A percentile compares a stretch with the other conserved stretches of the same genome.
Conservation (phyloP, 2,329 filamentous ascomycete species). For the Penicillium sp. region DNA sequence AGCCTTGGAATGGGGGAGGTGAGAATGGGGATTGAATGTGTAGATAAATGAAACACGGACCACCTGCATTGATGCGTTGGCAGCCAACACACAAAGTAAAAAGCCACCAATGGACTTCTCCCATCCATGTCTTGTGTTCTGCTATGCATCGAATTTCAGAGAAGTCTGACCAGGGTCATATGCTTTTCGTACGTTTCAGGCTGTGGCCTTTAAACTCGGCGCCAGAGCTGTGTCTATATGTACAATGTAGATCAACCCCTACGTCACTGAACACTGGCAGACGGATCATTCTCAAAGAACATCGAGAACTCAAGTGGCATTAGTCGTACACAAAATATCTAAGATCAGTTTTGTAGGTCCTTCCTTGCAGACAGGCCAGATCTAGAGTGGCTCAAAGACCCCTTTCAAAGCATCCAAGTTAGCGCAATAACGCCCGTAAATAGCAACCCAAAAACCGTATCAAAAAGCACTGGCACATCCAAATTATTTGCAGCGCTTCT, state of each 20-base stretch:
- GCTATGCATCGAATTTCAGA: background rate
- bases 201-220: too few relatives aligned
- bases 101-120: background rate
- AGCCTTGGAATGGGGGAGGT: background rate
- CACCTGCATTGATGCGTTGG: constrained; percentile 26
- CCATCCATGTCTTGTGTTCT: background rate
- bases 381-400: constrained; percentile 10
- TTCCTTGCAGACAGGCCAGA: constrained; percentile 11
- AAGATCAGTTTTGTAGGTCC: constrained; percentile 12
- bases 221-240: background rate
- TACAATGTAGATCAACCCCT: background rate
- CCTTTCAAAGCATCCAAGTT: constrained; percentile 6
- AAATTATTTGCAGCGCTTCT: constrained; percentile 86
- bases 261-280: background rate
- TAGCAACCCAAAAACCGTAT: background rate
- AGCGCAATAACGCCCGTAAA: constrained; percentile 14
- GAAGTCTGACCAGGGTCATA: background rate
- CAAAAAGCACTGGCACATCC: background rate
- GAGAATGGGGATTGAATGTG: background rate
- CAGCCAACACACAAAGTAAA: constrained; percentile 9
- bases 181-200: background rate
- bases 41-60: constrained; percentile 29
- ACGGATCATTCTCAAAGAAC: background rate
- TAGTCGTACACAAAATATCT: constrained; percentile 16
- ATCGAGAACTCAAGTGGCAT: constrained; percentile 12